Base-by-base conservation (phyloP, 2,329 filamentous ascomycete genomes). In the Immersiporthe knoxdaviesiana region DNA sequence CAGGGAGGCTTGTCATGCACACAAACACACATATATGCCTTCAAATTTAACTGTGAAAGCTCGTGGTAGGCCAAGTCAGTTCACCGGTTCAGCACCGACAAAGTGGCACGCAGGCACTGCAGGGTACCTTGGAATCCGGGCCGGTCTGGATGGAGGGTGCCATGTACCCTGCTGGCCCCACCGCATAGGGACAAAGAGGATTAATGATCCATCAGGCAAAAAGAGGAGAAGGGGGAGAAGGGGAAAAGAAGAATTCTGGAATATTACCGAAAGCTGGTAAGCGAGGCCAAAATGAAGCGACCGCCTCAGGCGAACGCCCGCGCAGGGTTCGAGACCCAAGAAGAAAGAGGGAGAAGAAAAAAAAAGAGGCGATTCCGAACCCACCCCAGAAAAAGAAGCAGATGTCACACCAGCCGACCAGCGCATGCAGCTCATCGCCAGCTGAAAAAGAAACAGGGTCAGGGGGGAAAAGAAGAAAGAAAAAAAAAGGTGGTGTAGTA, bases 241-340 rank as follows among this genome's bases (percentile, higher is more conserved):
- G 16, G 8, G 47, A 27, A 63, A 47, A 41, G 32, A 41, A 66
- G 66, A 69, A 66, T 71, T 71, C 69, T 71, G 67, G 69, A 71
- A 71, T 64, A 69, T 71, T 71, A 37, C 69, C 67, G 50, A 66
- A 68, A 69, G 24, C 35, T 65, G 52, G 27, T 67, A 71, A 69
- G 69, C 69, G 69, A 71, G 67, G 62, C 61, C 67, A 69, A 67
- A 64, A 70, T 68, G 66, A 70, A 66, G 44, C 54, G 44, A 27
- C 52, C n/a, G 39, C 35, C n/a, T n/a, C 37, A 44, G 39, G 59
- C 21, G 32, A n/a, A 18, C 24, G 27, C 30, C 16, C 32, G 44
- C 39, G 50, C 50, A 54, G 35, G 50, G n/a, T 7, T 50, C 50
- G 27, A 65, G 63, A 65, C 24, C 24, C 47, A 35, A 54, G 47